Conservation (phyloP, 225 moss, liverwort and hornwort species). For the Anthoceros angustus region DNA sequence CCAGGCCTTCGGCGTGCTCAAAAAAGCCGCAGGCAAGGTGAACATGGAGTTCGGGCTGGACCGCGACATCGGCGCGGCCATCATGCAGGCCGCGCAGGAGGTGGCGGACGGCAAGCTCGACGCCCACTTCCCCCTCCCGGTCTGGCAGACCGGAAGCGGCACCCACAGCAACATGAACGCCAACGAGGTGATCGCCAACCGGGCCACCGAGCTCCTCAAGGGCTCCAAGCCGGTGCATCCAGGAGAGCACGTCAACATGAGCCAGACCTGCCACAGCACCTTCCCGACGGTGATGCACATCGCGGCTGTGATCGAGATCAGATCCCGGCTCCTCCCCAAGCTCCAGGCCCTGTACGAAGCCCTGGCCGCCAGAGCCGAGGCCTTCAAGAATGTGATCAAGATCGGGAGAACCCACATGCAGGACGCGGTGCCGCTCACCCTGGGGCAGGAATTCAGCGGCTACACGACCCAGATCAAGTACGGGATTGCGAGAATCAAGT, state of each 20-base stretch:
- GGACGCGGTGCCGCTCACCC: constrained; percentile 85
- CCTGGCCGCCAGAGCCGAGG: constrained; percentile 52
- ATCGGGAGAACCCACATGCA: constrained; percentile 95
- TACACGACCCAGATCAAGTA: constrained; percentile 72
- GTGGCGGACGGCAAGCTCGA: constrained; percentile 83
- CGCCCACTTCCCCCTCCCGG: constrained; percentile 87
- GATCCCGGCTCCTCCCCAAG: constrained; percentile 51
- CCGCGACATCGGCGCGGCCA: constrained; percentile 54
- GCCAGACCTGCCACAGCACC: constrained; percentile 90
- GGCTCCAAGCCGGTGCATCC: constrained; percentile 81
- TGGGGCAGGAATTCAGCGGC: constrained; percentile 87
- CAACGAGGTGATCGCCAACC: constrained; percentile 80
- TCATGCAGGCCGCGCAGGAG: constrained; percentile 71
- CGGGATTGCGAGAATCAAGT: constrained; percentile 41
- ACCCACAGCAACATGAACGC: constrained; percentile 96
- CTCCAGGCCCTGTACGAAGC: constrained; percentile 58
- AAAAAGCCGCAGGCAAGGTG: constrained; percentile 94
- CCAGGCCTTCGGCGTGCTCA: constrained; percentile 68
- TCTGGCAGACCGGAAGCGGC: constrained; percentile 98
- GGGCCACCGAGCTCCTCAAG: constrained; percentile 76
- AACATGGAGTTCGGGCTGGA: constrained; percentile 84
- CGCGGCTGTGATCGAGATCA: constrained; percentile 66
- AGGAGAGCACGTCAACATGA: constrained; percentile 97
- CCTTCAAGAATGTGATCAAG: constrained; percentile 76
- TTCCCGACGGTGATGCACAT: constrained; percentile 99